Evolutionary conservation across 78 protist species (phyloP), one percentile per base, ranked within the genome.

Genomic region (Dictyostelium firmibasis): DNA sequence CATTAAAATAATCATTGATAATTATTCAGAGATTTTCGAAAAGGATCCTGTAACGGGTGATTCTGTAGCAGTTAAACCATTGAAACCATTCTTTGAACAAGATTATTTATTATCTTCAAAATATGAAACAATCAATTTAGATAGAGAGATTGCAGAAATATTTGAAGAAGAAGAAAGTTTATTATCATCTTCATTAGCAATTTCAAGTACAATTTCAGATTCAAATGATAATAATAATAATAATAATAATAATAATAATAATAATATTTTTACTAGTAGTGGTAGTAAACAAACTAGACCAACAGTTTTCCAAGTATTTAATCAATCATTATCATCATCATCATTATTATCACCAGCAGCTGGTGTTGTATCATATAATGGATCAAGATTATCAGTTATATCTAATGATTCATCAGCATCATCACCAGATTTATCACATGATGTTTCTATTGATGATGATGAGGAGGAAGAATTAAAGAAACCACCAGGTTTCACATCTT

Each of bases 71-170:
- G 35, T 27, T 14, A 27, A 84, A 27, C 79, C 89, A 41, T 25
- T 69, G 2, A 84, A 38, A 25, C 44, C 47, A 36, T 67, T 43
- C 41, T 38, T 84, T 67, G 36, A 27, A 31, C 77, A 84, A 27
- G 89, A 84, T 43, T 84, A 67, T 67, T 35, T 84, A 35, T 82
- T 82, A 60, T 60, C 86, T 4, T 25, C 57, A 20, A 84, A 67
- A 35, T 84, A 84, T n/a, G 74, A 84, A 27, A 67, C 81, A n/a
- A 84, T 84, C 4, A 84, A 84, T 67, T 84, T 84, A 27, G 89
- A 84, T 67, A 84, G 43, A 41, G 89, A 84, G 27, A 84, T 84
- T 23, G 89, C 89, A 1, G 89, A 36, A 53, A 84, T 84, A 2
- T 84, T 41, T 41, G 79, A 84, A 41, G 89, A 84, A 41, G 89